Base-by-base conservation (phyloP, 331 rosid species). In the Acacia concinna region DNA sequence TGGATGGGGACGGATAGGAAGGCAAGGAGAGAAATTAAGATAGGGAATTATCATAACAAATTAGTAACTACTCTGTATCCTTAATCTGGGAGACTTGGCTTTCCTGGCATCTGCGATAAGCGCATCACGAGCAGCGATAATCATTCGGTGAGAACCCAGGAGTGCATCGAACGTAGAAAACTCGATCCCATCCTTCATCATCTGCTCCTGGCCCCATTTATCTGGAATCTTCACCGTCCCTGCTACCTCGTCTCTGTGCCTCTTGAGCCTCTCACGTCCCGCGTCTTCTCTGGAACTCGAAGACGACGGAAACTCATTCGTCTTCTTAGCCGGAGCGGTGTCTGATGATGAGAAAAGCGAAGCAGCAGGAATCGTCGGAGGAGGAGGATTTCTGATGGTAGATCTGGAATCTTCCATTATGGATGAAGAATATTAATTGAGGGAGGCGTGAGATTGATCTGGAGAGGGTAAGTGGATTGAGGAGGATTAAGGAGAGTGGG, bases 51-150 rank as follows among this genome's bases (percentile, higher is more conserved):
- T 3, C 11, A 51, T 20, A 51, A 51, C 60, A 8, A 21, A 38
- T 68, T 54, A 85, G 77, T 81, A 79, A 85, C 84, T 81, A 18
- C 81, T 79, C 73, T 79, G 85, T 8, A 88, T 82, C 51, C 89
- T 76, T 37, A 79, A n/a, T 23, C 80, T 73, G 20, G 73, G 81
- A 32, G 84, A 51, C 38, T 71, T 65, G 34, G 68, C 17, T 75
- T 81, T 78, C 40, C 82, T 79, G 30, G 76, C 85, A 31, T 85
- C 86, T 20, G 63, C 85, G 18, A 78, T 75, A 15, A 88, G 90
- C 1, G 92, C 86, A 68, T 85, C 88, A 11, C 92, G 89, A 38
- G 92, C 92, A 15, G 88, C 71, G 31, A 68, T 43, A n/a, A 88
- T 67, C 35, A 54, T 11, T 6, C 81, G 78, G 3, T 4, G 52